These are phyloP conservation scores for Apiosordaria backusii DNA, from an alignment of 495 filamentous ascomycete species.

Conservation along the genomic window DNA sequence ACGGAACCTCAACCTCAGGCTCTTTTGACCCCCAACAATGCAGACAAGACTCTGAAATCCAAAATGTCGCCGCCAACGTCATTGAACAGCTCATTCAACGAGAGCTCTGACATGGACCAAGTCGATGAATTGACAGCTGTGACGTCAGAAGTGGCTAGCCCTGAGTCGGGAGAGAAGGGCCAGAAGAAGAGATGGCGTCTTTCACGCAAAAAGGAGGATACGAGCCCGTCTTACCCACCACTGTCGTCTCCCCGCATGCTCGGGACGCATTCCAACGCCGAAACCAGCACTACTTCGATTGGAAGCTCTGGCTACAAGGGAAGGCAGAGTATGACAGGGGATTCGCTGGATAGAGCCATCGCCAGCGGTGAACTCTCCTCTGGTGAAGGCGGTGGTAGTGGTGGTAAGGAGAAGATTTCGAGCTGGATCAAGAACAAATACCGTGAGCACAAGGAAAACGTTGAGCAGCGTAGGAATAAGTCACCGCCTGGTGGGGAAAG, in stretches of 20 bases:
- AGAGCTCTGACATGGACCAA: constrained; percentile 72
- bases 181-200: constrained; percentile 74
- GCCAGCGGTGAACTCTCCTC: constrained; percentile 36
- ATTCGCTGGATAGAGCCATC: constrained; percentile 44
- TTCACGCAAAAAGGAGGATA: constrained; percentile 58
- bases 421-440: constrained; percentile 85
- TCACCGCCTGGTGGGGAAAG: constrained; percentile 41
- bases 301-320: constrained; percentile 53
- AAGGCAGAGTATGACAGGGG: constrained; percentile 54
- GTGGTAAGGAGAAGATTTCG: constrained; percentile 62
- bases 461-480: constrained; percentile 53
- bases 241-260: constrained; percentile 49
- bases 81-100: constrained; percentile 70
- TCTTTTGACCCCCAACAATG: constrained; percentile 29
- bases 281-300: constrained; percentile 65
- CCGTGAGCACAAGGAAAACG: constrained; percentile 67
- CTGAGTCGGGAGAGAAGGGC: constrained; percentile 61
- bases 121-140: constrained; percentile 49
- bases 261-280: constrained; percentile 61
- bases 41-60: constrained; percentile 56
- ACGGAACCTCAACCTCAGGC: constrained; percentile 7
- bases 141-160: constrained; percentile 31
- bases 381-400: constrained; percentile 43
- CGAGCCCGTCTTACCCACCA: constrained; percentile 28
- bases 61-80: constrained; percentile 66